Conservation (phyloP, 257 asterid species). For the Fraxinus anomala region DNA sequence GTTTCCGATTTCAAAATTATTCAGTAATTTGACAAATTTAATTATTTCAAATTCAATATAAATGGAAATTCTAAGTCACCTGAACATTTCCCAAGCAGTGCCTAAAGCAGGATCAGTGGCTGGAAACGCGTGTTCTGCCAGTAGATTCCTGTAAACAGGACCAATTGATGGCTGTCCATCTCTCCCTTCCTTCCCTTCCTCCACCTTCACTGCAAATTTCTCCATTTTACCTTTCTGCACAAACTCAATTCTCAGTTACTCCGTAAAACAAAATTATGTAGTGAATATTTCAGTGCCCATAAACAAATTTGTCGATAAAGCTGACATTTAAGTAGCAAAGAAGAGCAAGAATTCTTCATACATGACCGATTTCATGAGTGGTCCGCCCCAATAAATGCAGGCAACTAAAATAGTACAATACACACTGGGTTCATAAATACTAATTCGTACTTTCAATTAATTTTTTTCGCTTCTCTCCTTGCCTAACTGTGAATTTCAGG, state of each 20-base stretch:
- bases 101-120: conserved; percentile 53
- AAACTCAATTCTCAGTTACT: conserved; percentile 15
- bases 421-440: conserved; percentile 21
- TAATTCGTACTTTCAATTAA: background rate
- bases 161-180: conserved; percentile 77
- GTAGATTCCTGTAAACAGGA: conserved; percentile 72
- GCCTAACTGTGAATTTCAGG: background rate
- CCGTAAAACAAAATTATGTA: background rate
- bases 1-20: background rate
- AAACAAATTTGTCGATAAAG: background rate
- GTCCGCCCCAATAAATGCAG: conserved; percentile 30
- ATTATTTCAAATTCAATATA: background rate
- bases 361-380: conserved; percentile 16
- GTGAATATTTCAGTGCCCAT: background rate
- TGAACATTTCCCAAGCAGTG: conserved; percentile 80
- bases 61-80: conserved; percentile 36
- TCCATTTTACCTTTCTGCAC: conserved; percentile 40
- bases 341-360: background rate
- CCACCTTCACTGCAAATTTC: conserved; percentile 66
- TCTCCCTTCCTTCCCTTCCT: conserved; percentile 66
- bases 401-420: background rate
- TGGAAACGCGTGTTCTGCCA: conserved; percentile 65
- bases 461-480: background rate
- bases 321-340: background rate
- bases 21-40: background rate